Percentiles rank a stretch among this genome's conserved stretches.
Conservation (phyloP, 2,329 filamentous ascomycete species). For the Pseudogymnoascus sp. region DNA sequence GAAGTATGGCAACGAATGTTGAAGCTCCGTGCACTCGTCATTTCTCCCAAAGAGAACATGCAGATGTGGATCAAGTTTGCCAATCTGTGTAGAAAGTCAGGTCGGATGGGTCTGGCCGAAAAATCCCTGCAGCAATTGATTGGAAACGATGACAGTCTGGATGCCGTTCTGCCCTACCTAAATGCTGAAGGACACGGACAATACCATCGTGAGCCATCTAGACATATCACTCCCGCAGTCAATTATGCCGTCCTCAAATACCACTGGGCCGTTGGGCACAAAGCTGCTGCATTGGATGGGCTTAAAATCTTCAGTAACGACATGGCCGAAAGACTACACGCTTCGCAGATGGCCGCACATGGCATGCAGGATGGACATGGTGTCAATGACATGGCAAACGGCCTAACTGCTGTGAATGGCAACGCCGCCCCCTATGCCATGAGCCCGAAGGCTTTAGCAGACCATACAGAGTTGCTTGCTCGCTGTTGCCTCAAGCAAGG, state of each 20-base stretch:
- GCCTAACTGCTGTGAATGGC: constrained; percentile 19
- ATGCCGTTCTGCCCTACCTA: constrained; percentile 48
- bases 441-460: constrained; percentile 40
- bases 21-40: constrained; percentile 84
- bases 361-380: constrained; percentile 26
- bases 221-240: constrained; percentile 55
- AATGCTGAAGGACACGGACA: constrained; percentile 37
- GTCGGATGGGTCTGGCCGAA: constrained; percentile 87
- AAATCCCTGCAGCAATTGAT: constrained; percentile 91
- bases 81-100: constrained; percentile 94
- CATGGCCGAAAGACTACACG: constrained; percentile 35
- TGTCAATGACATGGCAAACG: constrained; percentile 31
- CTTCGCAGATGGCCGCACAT: constrained; percentile 23
- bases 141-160: constrained; percentile 56
- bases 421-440: constrained; percentile 36
- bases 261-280: constrained; percentile 80
- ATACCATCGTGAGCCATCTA: constrained; percentile 11
- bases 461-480: constrained; percentile 67
- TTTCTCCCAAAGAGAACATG: constrained; percentile 85
- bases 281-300: constrained; percentile 49
- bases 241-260: constrained; percentile 97
- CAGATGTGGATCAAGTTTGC: constrained; percentile 99
- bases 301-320: constrained; percentile 54
- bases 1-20: constrained; percentile 99
- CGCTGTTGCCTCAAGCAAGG: constrained; percentile 95